A percentile compares a stretch with the other conserved stretches of the same genome.
phyloP scores from a whole-genome alignment of 1,139 yeast genomes.

The Taphrina betulina region DNA sequence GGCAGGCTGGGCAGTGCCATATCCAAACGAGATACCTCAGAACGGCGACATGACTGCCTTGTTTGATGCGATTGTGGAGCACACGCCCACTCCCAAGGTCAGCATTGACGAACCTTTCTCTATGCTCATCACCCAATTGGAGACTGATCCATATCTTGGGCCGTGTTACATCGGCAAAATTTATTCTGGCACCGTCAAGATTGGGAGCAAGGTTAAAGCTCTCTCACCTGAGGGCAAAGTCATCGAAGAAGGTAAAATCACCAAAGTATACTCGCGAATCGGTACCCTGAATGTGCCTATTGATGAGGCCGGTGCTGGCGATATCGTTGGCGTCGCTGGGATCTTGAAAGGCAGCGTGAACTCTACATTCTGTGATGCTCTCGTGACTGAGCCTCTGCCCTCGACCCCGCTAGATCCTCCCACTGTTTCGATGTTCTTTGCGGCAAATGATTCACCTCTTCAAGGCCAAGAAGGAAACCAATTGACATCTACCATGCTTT shows the following conservation, averaged over 20 bases:
- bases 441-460: constrained; percentile 30
- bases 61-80: constrained; percentile 26
- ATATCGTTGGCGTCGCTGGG: constrained; percentile 29
- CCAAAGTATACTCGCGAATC: constrained; percentile 30
- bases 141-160: constrained; percentile 25
- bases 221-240: constrained; percentile 23
- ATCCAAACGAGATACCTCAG: constrained; percentile 4
- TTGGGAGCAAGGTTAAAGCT: constrained; percentile 23
- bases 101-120: constrained; percentile 20
- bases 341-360: constrained; percentile 27
- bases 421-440: constrained; percentile 29
- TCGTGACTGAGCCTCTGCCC: constrained; percentile 17
- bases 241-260: constrained; percentile 29
- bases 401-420: constrained; percentile 30
- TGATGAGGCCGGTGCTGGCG: constrained; percentile 29
- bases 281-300: constrained; percentile 21
- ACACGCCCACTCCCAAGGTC: constrained; percentile 27
- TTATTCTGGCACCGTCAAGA: constrained; percentile 21
- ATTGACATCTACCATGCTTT: constrained; percentile 24
- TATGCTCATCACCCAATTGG: constrained; percentile 31
- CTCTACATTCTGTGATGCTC: constrained; percentile 22
- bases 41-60: constrained; percentile 23
- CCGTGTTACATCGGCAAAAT: constrained; percentile 30
- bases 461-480: constrained; percentile 31
- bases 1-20: constrained; percentile 31